phyloP scores from a whole-genome alignment of 1,284 basidiomycete genomes.

The Somion occarium region DNA sequence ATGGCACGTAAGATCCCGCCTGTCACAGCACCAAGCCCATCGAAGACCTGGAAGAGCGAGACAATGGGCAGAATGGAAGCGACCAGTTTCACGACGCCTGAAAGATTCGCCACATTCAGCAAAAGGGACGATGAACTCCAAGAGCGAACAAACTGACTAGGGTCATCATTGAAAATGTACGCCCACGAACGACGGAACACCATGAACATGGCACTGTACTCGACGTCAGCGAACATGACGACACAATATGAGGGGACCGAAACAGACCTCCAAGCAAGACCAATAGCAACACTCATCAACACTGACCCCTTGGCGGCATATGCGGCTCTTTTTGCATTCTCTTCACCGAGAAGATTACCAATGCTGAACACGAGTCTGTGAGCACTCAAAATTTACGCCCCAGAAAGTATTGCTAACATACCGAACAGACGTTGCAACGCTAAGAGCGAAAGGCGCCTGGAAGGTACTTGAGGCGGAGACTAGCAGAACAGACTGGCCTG shows the following conservation, averaged over 20 bases:
- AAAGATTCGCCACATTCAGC: background rate
- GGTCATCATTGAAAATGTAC: constrained; percentile 82
- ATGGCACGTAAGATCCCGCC: constrained; percentile 75
- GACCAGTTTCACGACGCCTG: constrained; percentile 62
- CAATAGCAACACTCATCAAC: constrained; percentile 54
- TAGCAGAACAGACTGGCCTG: constrained; percentile 71
- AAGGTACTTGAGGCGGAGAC: constrained; percentile 75
- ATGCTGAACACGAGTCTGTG: constrained; percentile 39
- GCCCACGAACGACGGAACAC: constrained; percentile 73
- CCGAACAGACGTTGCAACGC: constrained; percentile 82
- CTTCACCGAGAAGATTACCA: constrained; percentile 79
- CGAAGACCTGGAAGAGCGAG: constrained; percentile 79
- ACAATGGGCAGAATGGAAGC: constrained; percentile 72
- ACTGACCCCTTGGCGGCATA: constrained; percentile 61
- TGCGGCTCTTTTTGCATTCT: constrained; percentile 61
- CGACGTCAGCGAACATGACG: background rate
- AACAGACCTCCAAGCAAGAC: constrained; percentile 56
- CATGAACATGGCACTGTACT: constrained; percentile 59
- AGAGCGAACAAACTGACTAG: constrained; percentile 36
- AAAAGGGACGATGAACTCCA: too few relatives aligned
- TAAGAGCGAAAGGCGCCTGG: constrained; percentile 81
- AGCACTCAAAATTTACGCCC: background rate
- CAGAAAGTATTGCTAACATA: constrained; percentile 28
- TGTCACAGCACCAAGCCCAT: constrained; percentile 66
- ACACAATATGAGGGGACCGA: background rate